Percentiles rank a stretch among this genome's conserved stretches.
Conservation (phyloP, 495 filamentous ascomycete genomes). For the Hypoxylon lienhwacheense region DNA sequence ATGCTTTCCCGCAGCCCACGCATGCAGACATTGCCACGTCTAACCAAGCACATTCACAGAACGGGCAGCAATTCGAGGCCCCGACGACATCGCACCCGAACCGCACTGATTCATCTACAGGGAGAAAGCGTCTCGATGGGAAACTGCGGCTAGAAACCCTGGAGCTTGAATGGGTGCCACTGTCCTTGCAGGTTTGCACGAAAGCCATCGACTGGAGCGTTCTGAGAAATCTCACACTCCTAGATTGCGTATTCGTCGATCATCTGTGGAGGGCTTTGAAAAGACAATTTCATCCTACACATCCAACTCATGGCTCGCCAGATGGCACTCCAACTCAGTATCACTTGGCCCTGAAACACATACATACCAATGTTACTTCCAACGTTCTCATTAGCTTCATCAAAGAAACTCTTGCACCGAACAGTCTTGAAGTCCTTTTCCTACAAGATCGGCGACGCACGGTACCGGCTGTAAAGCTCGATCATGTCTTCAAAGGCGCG, state of each 20-base stretch:
- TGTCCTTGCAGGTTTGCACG: conserved; percentile 69
- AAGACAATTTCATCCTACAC: conserved; percentile 66
- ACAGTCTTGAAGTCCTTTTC: conserved; percentile 82
- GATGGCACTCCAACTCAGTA: conserved; percentile 57
- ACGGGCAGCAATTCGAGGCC: background rate
- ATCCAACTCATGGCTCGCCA: conserved; percentile 31
- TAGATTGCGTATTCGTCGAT: conserved; percentile 77
- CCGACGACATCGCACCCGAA: background rate
- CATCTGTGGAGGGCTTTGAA: conserved; percentile 79
- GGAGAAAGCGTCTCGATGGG: conserved; percentile 43
- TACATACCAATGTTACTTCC: conserved; percentile 84
- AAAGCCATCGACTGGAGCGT: conserved; percentile 78
- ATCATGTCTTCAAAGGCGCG: conserved; percentile 73
- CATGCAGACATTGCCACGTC: background rate
- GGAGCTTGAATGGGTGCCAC: conserved; percentile 78
- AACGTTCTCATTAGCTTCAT: conserved; percentile 77
- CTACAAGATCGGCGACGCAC: conserved; percentile 71
- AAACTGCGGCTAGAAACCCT: conserved; percentile 72
- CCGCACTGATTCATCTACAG: background rate
- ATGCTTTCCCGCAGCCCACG: background rate
- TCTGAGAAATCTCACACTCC: conserved; percentile 76
- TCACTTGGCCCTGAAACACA: conserved; percentile 70
- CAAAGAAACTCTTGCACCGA: conserved; percentile 80
- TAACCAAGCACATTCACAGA: conserved; percentile 10
- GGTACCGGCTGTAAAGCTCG: conserved; percentile 61